Evolutionary conservation across 1,284 basidiomycete genomes (phyloP).

Genomic region (Ganoderma leucocontextum): DNA sequence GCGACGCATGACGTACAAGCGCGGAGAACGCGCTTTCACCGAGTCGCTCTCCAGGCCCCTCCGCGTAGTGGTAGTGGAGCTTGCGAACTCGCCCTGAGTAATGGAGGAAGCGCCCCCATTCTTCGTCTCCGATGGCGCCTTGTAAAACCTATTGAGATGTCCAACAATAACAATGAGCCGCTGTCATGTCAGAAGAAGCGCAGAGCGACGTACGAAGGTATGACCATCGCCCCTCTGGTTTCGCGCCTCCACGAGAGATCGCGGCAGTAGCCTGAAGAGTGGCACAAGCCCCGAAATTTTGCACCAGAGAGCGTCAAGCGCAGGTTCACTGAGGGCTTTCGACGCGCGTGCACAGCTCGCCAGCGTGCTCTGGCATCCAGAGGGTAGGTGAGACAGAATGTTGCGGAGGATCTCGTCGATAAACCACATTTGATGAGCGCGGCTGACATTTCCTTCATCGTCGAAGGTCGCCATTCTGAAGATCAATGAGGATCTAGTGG

Average conservation of each 20-base stretch:
- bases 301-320: conserved; percentile 29
- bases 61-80: conserved; percentile 24
- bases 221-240: not conserved
- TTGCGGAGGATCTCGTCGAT: conserved; percentile 31
- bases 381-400: conserved; percentile 23
- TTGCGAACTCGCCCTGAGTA: conserved; percentile 27
- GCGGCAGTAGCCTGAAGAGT: conserved; percentile 19
- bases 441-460: not conserved
- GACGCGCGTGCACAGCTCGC: conserved; percentile 16
- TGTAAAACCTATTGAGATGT: not conserved
- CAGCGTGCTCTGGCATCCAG: conserved; percentile 7
- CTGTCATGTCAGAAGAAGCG: not conserved
- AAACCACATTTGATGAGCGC: conserved; percentile 13
- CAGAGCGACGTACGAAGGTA: conserved; percentile 3
- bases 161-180: not conserved
- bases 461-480: not conserved
- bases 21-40: conserved; percentile 21
- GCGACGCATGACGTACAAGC: conserved; percentile 19
- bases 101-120: conserved; percentile 24
- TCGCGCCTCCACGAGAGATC: not conserved
- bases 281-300: conserved; percentile 22
- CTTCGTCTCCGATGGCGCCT: conserved; percentile 5
- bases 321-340: conserved; percentile 25
- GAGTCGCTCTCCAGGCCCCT: conserved; percentile 20
- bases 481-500: not conserved